Conservation (phyloP, 2,329 filamentous ascomycete species). For the Fusarium torreyae region DNA sequence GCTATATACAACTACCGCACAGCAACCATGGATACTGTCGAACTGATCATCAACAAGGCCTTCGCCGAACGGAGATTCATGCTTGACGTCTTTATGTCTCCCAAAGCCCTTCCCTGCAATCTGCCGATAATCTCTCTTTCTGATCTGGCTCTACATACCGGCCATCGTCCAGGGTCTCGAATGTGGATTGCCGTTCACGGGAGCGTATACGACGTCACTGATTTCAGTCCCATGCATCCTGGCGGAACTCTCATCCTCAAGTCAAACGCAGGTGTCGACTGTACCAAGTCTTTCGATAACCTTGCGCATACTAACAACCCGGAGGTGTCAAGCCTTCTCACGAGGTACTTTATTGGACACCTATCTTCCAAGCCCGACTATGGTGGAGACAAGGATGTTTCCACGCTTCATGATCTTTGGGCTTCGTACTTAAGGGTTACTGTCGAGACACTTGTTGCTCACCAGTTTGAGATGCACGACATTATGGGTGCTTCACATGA, state of each 20-base stretch:
- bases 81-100: constrained; percentile 71
- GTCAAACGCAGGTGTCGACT: constrained; percentile 69
- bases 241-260: constrained; percentile 68
- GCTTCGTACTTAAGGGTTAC: constrained; percentile 63
- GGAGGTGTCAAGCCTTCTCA: constrained; percentile 66
- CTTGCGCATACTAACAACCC: constrained; percentile 70
- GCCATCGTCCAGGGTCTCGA: constrained; percentile 60
- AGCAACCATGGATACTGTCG: constrained; percentile 66
- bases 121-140: constrained; percentile 66
- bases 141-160: constrained; percentile 65
- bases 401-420: constrained; percentile 65
- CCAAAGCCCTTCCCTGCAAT: constrained; percentile 66
- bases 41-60: constrained; percentile 65
- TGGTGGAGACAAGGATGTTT: constrained; percentile 61
- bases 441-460: constrained; percentile 67
- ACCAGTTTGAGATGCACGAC: constrained; percentile 68
- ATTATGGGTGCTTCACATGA: constrained; percentile 60
- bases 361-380: constrained; percentile 66
- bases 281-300: constrained; percentile 67
- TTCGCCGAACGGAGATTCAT: constrained; percentile 71
- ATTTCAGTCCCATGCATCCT: constrained; percentile 68
- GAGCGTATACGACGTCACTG: constrained; percentile 67
- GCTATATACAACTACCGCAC: constrained; percentile 68
- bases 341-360: constrained; percentile 69
- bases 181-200: constrained; percentile 69